A percentile compares a stretch with the other conserved stretches of the same genome.
phyloP scores from a whole-genome alignment of 176 grass and related monocot genomes.

The Secale cereale region DNA sequence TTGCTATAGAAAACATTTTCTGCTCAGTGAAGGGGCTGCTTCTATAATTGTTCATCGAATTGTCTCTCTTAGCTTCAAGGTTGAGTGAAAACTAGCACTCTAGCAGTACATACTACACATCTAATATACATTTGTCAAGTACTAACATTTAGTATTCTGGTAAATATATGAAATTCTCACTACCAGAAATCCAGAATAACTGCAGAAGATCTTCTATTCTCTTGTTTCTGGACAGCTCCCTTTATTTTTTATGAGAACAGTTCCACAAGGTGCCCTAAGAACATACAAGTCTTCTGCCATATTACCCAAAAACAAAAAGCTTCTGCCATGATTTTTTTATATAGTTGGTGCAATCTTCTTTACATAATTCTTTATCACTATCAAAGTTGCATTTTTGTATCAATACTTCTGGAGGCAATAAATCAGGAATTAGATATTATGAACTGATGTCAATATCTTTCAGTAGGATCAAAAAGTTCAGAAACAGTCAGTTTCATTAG shows the following conservation, averaged over 20 bases:
- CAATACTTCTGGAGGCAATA: not conserved
- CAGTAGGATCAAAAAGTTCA: not conserved
- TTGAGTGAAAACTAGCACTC: not conserved
- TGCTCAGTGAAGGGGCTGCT: not conserved
- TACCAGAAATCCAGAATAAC: not conserved
- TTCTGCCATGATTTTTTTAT: not conserved
- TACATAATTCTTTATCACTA: not conserved
- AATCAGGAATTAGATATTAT: not conserved
- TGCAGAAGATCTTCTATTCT: conserved; percentile 1
- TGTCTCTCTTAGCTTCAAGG: conserved; percentile 8
- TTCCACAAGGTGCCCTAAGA: not conserved
- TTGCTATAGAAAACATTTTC: not conserved
- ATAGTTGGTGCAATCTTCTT: conserved; percentile 8
- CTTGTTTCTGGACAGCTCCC: not conserved
- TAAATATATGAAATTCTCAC: conserved; percentile 7
- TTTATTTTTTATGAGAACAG: not conserved
- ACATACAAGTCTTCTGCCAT: not conserved
- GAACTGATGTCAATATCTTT: not conserved
- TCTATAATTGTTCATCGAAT: not conserved
- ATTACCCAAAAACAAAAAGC: not conserved
- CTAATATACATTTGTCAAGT: not conserved
- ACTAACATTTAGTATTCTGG: not conserved
- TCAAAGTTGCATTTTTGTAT: not conserved
- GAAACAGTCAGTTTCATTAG: conserved; percentile 15
- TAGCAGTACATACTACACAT: not conserved